phyloP scores from a whole-genome alignment of 371 early-diverging fungal genomes.

The Lichtheimia ramosa region DNA sequence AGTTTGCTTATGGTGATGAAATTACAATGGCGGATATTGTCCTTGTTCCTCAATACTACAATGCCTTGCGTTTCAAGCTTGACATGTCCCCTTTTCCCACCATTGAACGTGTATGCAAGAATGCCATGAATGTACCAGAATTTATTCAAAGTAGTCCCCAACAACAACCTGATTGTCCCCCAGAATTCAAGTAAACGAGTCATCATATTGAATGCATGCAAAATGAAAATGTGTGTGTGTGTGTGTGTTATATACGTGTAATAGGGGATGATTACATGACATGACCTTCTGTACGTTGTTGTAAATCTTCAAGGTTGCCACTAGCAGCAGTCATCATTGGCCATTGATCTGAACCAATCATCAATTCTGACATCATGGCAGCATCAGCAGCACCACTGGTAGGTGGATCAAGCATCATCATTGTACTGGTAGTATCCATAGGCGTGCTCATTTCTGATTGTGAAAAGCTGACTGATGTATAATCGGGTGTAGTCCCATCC shows the following conservation, averaged over 20 bases:
- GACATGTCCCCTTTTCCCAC: slow-evolving; percentile 75
- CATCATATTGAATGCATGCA: neutral
- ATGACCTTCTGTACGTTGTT: slow-evolving; percentile 10
- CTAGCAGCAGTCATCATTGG: neutral
- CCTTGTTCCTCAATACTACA: slow-evolving; percentile 81
- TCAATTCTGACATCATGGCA: slow-evolving; percentile 2
- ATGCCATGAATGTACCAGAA: slow-evolving; percentile 58
- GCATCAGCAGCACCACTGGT: neutral
- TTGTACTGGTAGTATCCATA: neutral
- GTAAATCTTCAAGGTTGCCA: neutral
- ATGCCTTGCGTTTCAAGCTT: slow-evolving; percentile 72
- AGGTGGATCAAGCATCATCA: slow-evolving; percentile 7
- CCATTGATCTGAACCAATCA: slow-evolving; percentile 3
- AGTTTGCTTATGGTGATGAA: slow-evolving; percentile 79
- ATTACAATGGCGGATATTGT: slow-evolving; percentile 86
- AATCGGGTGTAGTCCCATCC: neutral
- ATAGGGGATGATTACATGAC: slow-evolving; percentile 3
- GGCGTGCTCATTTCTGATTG: neutral
- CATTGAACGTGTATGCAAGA: slow-evolving; percentile 58
- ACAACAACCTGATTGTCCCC: slow-evolving; percentile 76
- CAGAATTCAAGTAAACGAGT: slow-evolving; percentile 29
- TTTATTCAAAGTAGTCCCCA: slow-evolving; percentile 73
- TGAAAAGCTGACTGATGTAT: neutral
- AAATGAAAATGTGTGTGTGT: neutral
- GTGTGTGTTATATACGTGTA: neutral